These are phyloP conservation scores for Brassica hybrid DNA, from an alignment of 441 rosid genomes.

Conservation along the genomic window DNA sequence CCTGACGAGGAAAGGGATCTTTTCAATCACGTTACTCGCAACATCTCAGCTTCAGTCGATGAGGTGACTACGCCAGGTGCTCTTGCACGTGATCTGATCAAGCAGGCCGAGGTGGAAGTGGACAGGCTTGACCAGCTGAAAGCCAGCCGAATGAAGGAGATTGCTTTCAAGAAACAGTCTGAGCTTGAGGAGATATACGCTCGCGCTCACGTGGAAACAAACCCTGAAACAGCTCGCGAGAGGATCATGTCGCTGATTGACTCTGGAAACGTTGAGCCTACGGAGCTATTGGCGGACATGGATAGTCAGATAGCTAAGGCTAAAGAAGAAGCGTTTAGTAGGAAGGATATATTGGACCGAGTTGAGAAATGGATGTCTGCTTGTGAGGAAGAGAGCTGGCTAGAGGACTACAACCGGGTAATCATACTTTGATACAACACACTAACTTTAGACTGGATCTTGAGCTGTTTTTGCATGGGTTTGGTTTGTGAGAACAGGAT, in stretches of 20 bases:
- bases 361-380: too few species aligned
- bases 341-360: constrained; percentile 95
- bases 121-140: constrained; percentile 94
- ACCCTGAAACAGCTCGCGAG: constrained; percentile 86
- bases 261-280: constrained; percentile 88
- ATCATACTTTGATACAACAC: neutral
- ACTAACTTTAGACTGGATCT: neutral
- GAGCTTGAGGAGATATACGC: constrained; percentile 92
- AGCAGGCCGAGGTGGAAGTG: constrained; percentile 96
- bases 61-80: constrained; percentile 89
- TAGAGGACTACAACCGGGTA: constrained; percentile 97
- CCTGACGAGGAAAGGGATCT: constrained; percentile 79
- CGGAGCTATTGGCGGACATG: constrained; percentile 88
- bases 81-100: constrained; percentile 84
- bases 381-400: constrained; percentile 99
- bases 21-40: constrained; percentile 89
- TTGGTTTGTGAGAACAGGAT: constrained; percentile 65
- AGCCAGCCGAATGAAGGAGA: too few species aligned
- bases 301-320: constrained; percentile 87
- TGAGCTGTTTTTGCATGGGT: constrained; percentile 21
- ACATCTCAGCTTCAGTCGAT: constrained; percentile 85
- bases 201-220: constrained; percentile 81
- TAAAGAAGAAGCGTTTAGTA: constrained; percentile 89
- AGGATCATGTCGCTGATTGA: constrained; percentile 80
- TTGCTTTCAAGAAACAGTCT: constrained; percentile 85